Conservation (phyloP, 2,329 filamentous ascomycete genomes). For the Clonostachys chloroleuca region DNA sequence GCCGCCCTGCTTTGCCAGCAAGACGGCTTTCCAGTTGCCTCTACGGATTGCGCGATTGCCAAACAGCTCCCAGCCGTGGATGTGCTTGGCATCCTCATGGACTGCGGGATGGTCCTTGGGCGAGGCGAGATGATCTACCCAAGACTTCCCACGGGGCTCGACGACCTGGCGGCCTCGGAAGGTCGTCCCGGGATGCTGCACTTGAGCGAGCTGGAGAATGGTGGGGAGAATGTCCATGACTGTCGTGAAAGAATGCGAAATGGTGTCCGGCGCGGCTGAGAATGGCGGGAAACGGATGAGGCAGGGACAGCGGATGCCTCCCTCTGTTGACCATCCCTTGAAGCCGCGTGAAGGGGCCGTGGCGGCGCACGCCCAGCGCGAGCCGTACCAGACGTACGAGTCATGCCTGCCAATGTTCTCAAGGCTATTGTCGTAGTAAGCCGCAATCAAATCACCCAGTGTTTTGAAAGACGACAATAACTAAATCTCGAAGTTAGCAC, state of each 20-base stretch:
- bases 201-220: conserved; percentile 36
- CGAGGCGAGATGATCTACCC: conserved; percentile 3
- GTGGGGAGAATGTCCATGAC: conserved; percentile 46
- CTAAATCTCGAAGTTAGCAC: conserved; percentile 20
- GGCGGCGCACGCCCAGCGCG: conserved; percentile 42
- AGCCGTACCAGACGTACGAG: conserved; percentile 58
- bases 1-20: conserved; percentile 43
- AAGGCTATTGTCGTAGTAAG: conserved; percentile 44
- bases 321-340: conserved; percentile 35
- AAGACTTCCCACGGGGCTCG: conserved; percentile 34
- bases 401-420: conserved; percentile 52
- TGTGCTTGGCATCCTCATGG: conserved; percentile 30
- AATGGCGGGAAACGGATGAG: neutral
- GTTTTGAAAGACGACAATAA: conserved; percentile 27
- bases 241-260: conserved; percentile 19
- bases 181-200: conserved; percentile 23
- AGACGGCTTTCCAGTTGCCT: conserved; percentile 53
- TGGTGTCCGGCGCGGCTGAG: neutral
- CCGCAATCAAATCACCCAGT: conserved; percentile 48
- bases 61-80: conserved; percentile 53
- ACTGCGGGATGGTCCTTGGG: too few relatives aligned
- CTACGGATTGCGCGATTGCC: conserved; percentile 46
- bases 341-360: conserved; percentile 28
- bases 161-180: conserved; percentile 42
- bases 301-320: conserved; percentile 26